These are phyloP conservation scores for Agapanthus africanus DNA, from an alignment of 106 monocot genomes.

Conservation along the genomic window DNA sequence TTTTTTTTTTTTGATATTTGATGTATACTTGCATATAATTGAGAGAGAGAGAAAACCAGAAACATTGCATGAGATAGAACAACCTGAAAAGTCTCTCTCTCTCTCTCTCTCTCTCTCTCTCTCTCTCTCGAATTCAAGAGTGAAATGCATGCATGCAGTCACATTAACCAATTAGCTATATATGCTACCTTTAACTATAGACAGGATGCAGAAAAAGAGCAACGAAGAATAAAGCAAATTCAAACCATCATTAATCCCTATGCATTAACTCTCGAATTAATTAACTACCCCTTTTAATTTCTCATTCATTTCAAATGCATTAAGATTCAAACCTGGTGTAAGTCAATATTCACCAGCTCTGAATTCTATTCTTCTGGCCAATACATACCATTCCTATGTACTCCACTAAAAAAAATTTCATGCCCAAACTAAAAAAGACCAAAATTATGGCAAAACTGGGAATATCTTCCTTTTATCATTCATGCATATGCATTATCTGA, in stretches of 20 bases:
- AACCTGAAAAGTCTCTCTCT: no score
- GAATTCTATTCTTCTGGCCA: background rate
- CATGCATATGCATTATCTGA: background rate
- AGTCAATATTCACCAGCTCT: background rate
- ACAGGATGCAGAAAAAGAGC: constrained; percentile 14
- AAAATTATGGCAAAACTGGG: constrained; percentile 1
- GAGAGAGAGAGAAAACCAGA: no score
- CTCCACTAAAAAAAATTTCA: background rate
- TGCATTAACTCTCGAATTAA: constrained; percentile 5
- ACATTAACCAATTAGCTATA: background rate
- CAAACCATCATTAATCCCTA: constrained; percentile 2
- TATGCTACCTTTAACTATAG: background rate
- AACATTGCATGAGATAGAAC: no score
- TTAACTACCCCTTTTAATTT: background rate
- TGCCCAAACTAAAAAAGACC: no score
- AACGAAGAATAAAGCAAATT: background rate
- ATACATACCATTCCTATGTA: no score
- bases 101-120: no score
- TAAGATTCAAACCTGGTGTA: background rate
- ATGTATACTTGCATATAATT: no score
- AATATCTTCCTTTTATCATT: background rate
- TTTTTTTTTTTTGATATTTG: no score
- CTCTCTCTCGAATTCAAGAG: no score
- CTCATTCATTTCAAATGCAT: background rate
- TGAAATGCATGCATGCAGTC: background rate